phyloP scores from a whole-genome alignment of 148 eudicot species.

The Fagopyrum homotropicum region DNA sequence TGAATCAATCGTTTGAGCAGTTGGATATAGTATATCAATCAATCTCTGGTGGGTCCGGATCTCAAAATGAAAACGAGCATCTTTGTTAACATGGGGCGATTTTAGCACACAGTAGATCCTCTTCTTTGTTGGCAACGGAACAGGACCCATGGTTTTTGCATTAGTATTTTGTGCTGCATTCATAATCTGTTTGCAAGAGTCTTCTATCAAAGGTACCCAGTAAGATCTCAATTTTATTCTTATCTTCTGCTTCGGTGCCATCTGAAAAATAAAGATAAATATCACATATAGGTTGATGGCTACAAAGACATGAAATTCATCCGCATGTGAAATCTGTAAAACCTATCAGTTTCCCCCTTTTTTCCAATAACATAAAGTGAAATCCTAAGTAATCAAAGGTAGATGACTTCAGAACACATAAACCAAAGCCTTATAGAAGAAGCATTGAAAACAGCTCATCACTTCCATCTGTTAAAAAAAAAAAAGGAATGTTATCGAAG shows the following conservation, averaged over 20 bases:
- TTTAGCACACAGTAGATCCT: slow-evolving; percentile 75
- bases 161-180: slow-evolving; percentile 83
- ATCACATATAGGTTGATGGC: not conserved
- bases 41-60: slow-evolving; percentile 93
- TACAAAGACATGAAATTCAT: not conserved
- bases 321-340: not conserved
- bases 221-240: slow-evolving; percentile 87
- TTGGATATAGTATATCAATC: slow-evolving; percentile 83
- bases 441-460: not conserved
- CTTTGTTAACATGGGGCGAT: slow-evolving; percentile 97
- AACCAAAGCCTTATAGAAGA: not conserved
- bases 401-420: not conserved
- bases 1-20: slow-evolving; percentile 92
- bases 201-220: slow-evolving; percentile 90
- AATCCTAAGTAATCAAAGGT: not conserved
- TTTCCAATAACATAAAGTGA: not conserved
- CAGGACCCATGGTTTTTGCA: slow-evolving; percentile 96
- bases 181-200: slow-evolving; percentile 92
- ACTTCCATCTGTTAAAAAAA: not conserved
- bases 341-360: not conserved
- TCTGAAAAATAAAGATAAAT: slow-evolving; percentile 14
- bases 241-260: slow-evolving; percentile 71
- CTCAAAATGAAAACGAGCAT: slow-evolving; percentile 95
- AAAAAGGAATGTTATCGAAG: too few species aligned
- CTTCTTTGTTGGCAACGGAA: slow-evolving; percentile 86